phyloP scores from a whole-genome alignment of 352 stramenopile genomes.

The Phytophthora pseudosyringae region DNA sequence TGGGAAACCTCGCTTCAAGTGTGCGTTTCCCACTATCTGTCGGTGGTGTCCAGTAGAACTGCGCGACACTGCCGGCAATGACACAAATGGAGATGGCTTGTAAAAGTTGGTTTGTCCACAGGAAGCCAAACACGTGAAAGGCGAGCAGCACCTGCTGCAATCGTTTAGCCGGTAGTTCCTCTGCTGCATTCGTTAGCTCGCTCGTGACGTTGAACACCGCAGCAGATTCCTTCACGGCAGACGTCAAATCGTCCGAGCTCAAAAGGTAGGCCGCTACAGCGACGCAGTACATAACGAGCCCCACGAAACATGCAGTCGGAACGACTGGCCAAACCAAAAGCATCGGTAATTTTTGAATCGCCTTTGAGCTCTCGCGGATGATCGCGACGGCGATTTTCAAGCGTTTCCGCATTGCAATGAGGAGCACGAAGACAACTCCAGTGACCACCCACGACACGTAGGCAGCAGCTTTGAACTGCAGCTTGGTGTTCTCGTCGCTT shows the following conservation, averaged over 20 bases:
- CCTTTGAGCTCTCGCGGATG: constrained; percentile 72
- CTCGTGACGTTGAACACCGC: constrained; percentile 48
- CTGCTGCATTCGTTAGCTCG: constrained; percentile 22
- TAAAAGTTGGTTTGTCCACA: constrained; percentile 97
- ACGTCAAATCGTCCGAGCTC: constrained; percentile 57
- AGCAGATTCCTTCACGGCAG: constrained; percentile 38
- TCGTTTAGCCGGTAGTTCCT: constrained; percentile 43
- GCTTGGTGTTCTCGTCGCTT: constrained; percentile 43
- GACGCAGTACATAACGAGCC: constrained; percentile 64
- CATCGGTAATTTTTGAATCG: constrained; percentile 63
- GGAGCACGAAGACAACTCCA: constrained; percentile 53
- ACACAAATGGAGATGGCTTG: constrained; percentile 95
- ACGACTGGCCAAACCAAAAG: constrained; percentile 70
- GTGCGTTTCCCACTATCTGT: constrained; percentile 36
- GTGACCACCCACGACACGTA: constrained; percentile 68
- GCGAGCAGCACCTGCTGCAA: constrained; percentile 63
- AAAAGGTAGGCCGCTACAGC: constrained; percentile 62
- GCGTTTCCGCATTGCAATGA: constrained; percentile 75
- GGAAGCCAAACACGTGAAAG: constrained; percentile 95
- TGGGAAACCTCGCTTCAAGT: constrained; percentile 66
- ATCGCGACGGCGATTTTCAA: constrained; percentile 75
- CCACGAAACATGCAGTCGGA: constrained; percentile 59
- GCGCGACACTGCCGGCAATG: constrained; percentile 90
- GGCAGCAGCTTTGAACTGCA: constrained; percentile 71
- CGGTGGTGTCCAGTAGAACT: constrained; percentile 92